Conservation (phyloP, 495 filamentous ascomycete species). For the Penicillium macrosclerotiorum region DNA sequence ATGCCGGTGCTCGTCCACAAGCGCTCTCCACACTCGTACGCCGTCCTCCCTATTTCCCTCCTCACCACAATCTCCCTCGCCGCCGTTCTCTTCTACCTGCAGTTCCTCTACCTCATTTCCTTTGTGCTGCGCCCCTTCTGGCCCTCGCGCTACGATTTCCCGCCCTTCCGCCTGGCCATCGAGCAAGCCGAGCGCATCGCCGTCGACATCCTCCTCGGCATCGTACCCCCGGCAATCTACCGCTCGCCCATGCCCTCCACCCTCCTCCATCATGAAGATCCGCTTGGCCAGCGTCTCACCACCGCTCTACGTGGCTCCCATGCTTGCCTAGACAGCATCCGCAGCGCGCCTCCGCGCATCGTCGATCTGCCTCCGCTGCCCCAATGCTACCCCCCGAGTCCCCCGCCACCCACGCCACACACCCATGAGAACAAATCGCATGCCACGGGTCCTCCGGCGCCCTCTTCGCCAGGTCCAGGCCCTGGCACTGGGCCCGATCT, state of each 20-base stretch:
- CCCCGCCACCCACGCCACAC: too few relatives aligned
- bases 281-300: neutral
- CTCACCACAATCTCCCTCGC: conserved; percentile 13
- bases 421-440: too few relatives aligned
- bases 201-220: conserved; percentile 11
- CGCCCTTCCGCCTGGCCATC: conserved; percentile 13
- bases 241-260: conserved; percentile 13
- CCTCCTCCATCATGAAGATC: neutral
- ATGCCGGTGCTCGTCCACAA: conserved; percentile 8
- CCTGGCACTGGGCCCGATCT: too few relatives aligned
- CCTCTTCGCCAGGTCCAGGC: too few relatives aligned
- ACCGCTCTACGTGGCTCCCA: neutral
- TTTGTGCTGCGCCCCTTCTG: conserved; percentile 13
- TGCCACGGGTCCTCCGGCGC: too few relatives aligned
- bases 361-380: neutral
- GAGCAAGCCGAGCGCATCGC: conserved; percentile 8
- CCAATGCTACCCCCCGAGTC: neutral
- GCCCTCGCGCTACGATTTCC: conserved; percentile 7
- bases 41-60: conserved; percentile 17
- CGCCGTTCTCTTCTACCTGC: conserved; percentile 14
- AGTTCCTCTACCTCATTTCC: conserved; percentile 21
- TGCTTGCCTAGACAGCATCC: neutral
- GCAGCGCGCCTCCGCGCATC: neutral
- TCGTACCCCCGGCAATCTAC: conserved; percentile 13
- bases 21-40: neutral